Evolutionary conservation across 352 stramenopile genomes (phyloP).

Genomic region (Pythium chondricola): DNA sequence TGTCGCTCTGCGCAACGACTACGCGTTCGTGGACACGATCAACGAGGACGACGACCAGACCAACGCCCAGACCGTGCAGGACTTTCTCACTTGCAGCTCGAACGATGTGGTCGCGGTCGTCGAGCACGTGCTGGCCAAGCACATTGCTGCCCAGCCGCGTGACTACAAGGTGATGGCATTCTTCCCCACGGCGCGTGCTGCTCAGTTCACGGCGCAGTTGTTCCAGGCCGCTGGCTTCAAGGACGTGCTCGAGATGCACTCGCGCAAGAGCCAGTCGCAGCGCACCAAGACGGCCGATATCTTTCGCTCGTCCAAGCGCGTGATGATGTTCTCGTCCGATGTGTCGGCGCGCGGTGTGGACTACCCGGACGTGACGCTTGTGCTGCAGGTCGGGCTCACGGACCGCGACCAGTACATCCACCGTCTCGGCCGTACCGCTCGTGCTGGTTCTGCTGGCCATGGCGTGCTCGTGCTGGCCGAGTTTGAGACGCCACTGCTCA

Average conservation of each 20-base stretch:
- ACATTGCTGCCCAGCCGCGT: slow-evolving; percentile 39
- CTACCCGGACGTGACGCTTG: slow-evolving; percentile 91
- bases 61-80: slow-evolving; percentile 86
- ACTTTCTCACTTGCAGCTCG: slow-evolving; percentile 68
- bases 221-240: slow-evolving; percentile 70
- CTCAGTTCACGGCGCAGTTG: slow-evolving; percentile 87
- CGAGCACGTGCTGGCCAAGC: slow-evolving; percentile 53
- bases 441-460: slow-evolving; percentile 79
- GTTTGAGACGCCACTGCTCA: slow-evolving; percentile 76
- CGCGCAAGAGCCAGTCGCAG: slow-evolving; percentile 88
- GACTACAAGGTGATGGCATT: slow-evolving; percentile 96
- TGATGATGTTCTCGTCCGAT: slow-evolving; percentile 93
- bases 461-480: slow-evolving; percentile 79
- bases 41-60: slow-evolving; percentile 85
- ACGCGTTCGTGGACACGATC: slow-evolving; percentile 91
- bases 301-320: slow-evolving; percentile 82
- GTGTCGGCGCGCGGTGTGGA: slow-evolving; percentile 93
- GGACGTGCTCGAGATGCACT: slow-evolving; percentile 94
- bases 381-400: slow-evolving; percentile 80
- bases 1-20: slow-evolving; percentile 79
- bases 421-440: slow-evolving; percentile 90
- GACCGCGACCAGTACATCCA: slow-evolving; percentile 94
- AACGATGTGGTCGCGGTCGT: slow-evolving; percentile 72
- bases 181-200: slow-evolving; percentile 86
- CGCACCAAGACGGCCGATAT: slow-evolving; percentile 82